phyloP scores from a whole-genome alignment of 805 yeast genomes.

The Ogataea nonfermentans region DNA sequence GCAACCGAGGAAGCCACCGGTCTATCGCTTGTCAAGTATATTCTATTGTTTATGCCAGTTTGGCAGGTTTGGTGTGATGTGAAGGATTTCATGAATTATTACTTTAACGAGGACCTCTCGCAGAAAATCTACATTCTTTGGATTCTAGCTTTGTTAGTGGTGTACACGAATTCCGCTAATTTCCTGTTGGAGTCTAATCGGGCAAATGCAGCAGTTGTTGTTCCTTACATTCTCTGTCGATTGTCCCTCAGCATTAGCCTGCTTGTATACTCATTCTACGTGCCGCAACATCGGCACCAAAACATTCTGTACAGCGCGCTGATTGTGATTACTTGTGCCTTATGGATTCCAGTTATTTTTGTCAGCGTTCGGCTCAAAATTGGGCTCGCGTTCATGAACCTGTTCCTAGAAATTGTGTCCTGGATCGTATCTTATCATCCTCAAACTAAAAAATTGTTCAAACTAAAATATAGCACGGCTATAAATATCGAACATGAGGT shows the following conservation, averaged over 20 bases:
- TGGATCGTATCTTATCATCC: conserved; percentile 48
- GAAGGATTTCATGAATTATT: conserved; percentile 62
- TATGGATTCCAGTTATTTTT: conserved; percentile 55
- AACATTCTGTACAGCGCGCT: conserved; percentile 39
- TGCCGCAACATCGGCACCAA: conserved; percentile 52
- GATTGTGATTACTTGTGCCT: conserved; percentile 35
- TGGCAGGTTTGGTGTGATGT: conserved; percentile 67
- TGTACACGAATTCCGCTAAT: conserved; percentile 50
- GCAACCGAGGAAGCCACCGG: conserved; percentile 53
- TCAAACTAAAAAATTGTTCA: conserved; percentile 40
- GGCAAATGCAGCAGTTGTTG: conserved; percentile 44
- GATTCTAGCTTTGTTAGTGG: conserved; percentile 48
- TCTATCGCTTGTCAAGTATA: conserved; percentile 43
- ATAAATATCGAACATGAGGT: conserved; percentile 66
- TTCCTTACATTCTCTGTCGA: conserved; percentile 48
- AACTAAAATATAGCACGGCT: conserved; percentile 52
- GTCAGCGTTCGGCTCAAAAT: conserved; percentile 45
- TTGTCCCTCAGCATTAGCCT: conserved; percentile 36
- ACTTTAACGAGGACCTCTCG: conserved; percentile 56
- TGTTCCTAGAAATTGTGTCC: conserved; percentile 41
- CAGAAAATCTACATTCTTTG: conserved; percentile 53
- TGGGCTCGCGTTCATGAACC: conserved; percentile 41
- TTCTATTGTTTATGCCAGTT: conserved; percentile 54
- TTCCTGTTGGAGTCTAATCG: conserved; percentile 32
- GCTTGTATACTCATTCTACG: conserved; percentile 42